Base-by-base conservation (phyloP, 2,329 filamentous ascomycete species). In the Fusarium piperis region DNA sequence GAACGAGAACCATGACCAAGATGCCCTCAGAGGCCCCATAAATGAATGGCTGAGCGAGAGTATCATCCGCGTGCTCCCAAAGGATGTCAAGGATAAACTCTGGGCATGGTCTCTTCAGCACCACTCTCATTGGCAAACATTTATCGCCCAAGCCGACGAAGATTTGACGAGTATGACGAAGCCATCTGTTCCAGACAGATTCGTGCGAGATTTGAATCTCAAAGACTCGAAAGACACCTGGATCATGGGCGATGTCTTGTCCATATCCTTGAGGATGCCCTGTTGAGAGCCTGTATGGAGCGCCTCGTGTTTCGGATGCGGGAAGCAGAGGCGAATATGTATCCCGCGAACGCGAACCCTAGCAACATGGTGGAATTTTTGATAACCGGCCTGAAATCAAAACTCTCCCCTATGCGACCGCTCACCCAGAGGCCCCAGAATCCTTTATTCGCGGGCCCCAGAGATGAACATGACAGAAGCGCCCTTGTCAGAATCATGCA, bases 31-130 rank as follows among this genome's bases (percentile, higher is more conserved):
- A 18, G 61, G n/a, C 10, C n/a, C 30, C 1, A 30, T 66, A 13
- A 28, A 67, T 7, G 8, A 18, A 10, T 67, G 62, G 64, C 28
- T 67, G 5, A 56, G 36, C 3, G 32, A 51, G 39, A 18, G 38
- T 8, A 18, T 55, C 6, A 51, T 66, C 33, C 55, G 28, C 8
- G 48, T 66, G 3, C 46, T 67, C 3, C 65, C 65, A 3, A 58
- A 56, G 10, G 48, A 67, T 10, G 35, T 48, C 12, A 67, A 66
- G 36, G 65, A 66, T 9, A 64, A 35, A 16, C 32, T 67, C 16
- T 66, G 62, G 32, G 32, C 20, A 20, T 67, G 60, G 56, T 61
- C 30, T 23, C 44, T 18, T 30, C 56, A 51, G 30, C n/a, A 66
- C 62, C 15, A 36, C 8, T 35, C 30, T 11, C 2, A 12, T 1